Evolutionary conservation across 306 rosid genomes (phyloP), one percentile per base, ranked within the genome.

Genomic region (Pyrus bretschneideri): DNA sequence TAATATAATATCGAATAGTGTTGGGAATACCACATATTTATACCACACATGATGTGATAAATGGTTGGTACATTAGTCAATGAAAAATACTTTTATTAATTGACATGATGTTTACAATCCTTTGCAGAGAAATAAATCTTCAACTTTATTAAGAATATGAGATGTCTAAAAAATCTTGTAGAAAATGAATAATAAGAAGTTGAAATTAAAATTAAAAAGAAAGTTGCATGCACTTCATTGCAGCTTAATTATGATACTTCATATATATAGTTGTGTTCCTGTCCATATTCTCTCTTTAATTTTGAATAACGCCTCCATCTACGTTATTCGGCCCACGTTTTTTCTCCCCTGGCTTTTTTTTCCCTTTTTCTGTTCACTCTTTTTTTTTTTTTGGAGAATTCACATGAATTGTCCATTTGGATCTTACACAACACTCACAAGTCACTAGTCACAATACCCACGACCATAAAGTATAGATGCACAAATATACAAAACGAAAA

Each of bases 331-430:
- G 25, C 76, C 55, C 38, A 58, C 40, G 7, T 72, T 72, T 72
- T 11, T 54, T 19, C 12, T 3, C 17, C 4, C 0, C 15, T 52
- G 4, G 33, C 40, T 1, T 52, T 72, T 57, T 22, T 13, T 7
- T 25, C 27, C 1, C 30, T 3, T 12, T 4, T 58, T 23, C 7
- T 15, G 18, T n/a, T 55, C 13, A 1, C n/a, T 49, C 15, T 49
- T 1, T 19, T 35, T 1, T 19, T 35, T 62, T 15, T 66, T 9
- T 22, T 11, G 0, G 14, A 23, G 17, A 22, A 17, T 57, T 58
- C 68, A 58, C 40, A 40, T 72, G 57, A 72, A 72, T 23, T 72
- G 55, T 72, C 76, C 13, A 58, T 31, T 6, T 38, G 70, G 9
- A 66, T 9, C 70, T 66, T 35, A 22, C 21, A 35, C 27, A 33